Conservation (phyloP, 441 rosid species). For the Corymbia citriodora region DNA sequence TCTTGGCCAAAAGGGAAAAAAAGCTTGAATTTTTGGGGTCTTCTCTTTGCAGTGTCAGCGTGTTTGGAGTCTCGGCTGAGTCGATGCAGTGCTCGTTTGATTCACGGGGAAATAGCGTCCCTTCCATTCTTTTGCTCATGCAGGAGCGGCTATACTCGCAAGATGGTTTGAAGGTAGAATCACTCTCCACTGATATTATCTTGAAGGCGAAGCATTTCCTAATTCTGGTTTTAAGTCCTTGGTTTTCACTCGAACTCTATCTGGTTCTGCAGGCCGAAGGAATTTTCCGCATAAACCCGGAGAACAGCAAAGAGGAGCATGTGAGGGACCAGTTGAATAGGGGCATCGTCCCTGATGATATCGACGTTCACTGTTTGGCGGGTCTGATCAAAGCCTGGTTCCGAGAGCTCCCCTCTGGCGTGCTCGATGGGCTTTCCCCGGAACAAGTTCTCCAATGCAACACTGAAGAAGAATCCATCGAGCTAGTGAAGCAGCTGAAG, state of each 20-base stretch:
- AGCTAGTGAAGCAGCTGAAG: slow-evolving; percentile 53
- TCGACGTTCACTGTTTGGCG: slow-evolving; percentile 63
- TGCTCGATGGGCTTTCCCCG: slow-evolving; percentile 66
- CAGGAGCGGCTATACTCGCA: slow-evolving; percentile 55
- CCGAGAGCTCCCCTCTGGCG: slow-evolving; percentile 69
- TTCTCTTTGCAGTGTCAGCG: slow-evolving; percentile 25
- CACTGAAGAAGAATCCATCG: slow-evolving; percentile 46
- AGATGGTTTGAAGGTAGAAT: slow-evolving; percentile 55
- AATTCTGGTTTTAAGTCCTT: background rate
- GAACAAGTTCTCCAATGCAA: slow-evolving; percentile 63
- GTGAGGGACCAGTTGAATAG: slow-evolving; percentile 65
- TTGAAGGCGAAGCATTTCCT: background rate
- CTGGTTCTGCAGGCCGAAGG: slow-evolving; percentile 49
- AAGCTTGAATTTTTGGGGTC: background rate
- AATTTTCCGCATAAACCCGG: slow-evolving; percentile 67
- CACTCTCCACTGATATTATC: background rate
- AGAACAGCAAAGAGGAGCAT: slow-evolving; percentile 68
- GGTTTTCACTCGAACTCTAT: background rate
- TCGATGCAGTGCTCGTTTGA: slow-evolving; percentile 73
- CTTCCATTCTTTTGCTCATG: slow-evolving; percentile 71
- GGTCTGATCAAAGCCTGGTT: slow-evolving; percentile 76
- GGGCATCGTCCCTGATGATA: slow-evolving; percentile 54
- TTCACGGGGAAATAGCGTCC: slow-evolving; percentile 58
- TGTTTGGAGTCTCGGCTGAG: slow-evolving; percentile 76
- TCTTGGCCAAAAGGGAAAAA: background rate